Evolutionary conservation across 495 filamentous ascomycete genomes (phyloP), one percentile per base, ranked within the genome.

Genomic region (Penicillium riverlandense): DNA sequence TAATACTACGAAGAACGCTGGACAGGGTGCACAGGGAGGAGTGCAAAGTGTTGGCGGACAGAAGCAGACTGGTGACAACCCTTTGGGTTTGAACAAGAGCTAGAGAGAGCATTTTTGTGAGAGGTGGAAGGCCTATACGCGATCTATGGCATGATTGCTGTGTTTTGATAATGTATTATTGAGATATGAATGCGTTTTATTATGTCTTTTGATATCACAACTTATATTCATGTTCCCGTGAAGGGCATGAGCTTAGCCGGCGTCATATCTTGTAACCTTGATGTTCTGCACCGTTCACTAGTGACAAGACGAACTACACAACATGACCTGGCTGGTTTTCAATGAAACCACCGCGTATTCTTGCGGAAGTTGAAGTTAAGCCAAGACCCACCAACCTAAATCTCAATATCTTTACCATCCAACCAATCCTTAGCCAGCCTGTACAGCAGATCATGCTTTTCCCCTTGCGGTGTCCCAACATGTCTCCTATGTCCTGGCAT

Each of bases 401-500:
- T 54, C 35, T 69, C 61, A 14, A 74, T 50, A 6, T 47, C 37
- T 38, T 66, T 62, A 13, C 73, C 72, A 53, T 75, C 66, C 29
- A 75, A 32, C 71, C 71, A 75, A 29, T 65, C 54, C 55, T 74
- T 75, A 9, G 59, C 57, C 43, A 66, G 55, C 52, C 57, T 54
- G 50, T 72, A 74, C 40, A 75, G 44, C 15, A 62, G 29, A 53
- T 77, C 69, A 57, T 75, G 72, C 43, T 69, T 70, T 48, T 67
- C 55, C 29, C 71, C 67, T 40, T 45, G 57, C 5, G 52, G 47
- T 29, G 53, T 72, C 13, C 58, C 63, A 15, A 47, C 58, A 50
- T 75, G 69, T 14, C 65, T 61, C 38, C 62, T 55, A 52, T 75
- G 73, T 0, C 71, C 71, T 2, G 70, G 69, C 62, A 77, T 62